Evolutionary conservation across 768 basidiomycete species (phyloP), one percentile per base, ranked within the genome.

Genomic region (Cubamyces lactineus): DNA sequence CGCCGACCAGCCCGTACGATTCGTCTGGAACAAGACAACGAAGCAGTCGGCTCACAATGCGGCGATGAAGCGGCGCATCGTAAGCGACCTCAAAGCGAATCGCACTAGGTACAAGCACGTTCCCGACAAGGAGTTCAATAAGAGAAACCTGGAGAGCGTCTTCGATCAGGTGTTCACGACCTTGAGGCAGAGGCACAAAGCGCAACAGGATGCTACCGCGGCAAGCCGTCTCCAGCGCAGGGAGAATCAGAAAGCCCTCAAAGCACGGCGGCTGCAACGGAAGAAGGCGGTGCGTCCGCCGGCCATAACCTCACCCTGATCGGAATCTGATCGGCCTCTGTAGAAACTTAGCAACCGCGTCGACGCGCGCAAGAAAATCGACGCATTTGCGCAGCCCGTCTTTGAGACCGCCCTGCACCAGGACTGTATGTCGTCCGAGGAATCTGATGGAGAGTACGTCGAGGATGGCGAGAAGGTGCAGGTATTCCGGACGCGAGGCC

Each of bases 391-490:
- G 57, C 85, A 90, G 71, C 77, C 84, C 24, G 79, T 76, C 15
- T 91, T 91, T 68, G 87, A 91, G 67, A 84, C 84, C 15, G 89
- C 90, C 15, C 72, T 92, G 59, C 85, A 87, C 62, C 63, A 84
- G 19, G 90, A 91, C 49, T 91, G 89, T 73, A 89, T 91, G 86
- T 92, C 90, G 26, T 87, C 86, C 30, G 90, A 92, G 65, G 90
- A 92, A 71, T 91, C 89, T 15, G 84, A 85, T 63, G 75, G 73
- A 51, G 88, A 87, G 39, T 72, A 75, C 38, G 74, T 72, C 30
- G 66, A 57, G 28, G 63, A 67, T 4, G 75, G 71, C n/a, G 23
- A 64, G 70, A 43, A 70, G 73, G 40, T 71, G 69, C 62, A 76
- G 74, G 64, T 79, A 9, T 73, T 91, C 23, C 80, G 78, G 26